phyloP scores from a whole-genome alignment of 805 yeast genomes.

The Lipomyces anomalus region DNA sequence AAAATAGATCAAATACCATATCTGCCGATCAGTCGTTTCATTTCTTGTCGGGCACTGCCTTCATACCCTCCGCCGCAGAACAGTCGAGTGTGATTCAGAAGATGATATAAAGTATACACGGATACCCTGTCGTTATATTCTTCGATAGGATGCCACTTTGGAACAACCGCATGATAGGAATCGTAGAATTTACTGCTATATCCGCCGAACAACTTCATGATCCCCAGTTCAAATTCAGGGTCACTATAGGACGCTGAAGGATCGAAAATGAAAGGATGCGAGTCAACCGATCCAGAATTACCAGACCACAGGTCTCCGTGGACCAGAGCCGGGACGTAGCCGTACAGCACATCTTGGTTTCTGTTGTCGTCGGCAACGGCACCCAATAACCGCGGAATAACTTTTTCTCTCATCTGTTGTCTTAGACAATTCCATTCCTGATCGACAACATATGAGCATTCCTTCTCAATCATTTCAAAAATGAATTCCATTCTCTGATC shows the following conservation, averaged over 20 bases:
- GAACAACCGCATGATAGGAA: slow-evolving; percentile 16
- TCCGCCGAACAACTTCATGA: slow-evolving; percentile 25
- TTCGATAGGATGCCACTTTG: slow-evolving; percentile 13
- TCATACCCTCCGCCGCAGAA: slow-evolving; percentile 23
- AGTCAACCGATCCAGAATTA: slow-evolving; percentile 12
- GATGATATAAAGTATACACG: slow-evolving; percentile 18
- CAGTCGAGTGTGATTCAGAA: slow-evolving; percentile 19
- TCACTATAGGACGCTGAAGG: slow-evolving; percentile 23
- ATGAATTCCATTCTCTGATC: slow-evolving; percentile 10
- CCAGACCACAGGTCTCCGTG: slow-evolving; percentile 25
- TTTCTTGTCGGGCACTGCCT: no score
- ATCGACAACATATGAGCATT: slow-evolving; percentile 10
- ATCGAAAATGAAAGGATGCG: slow-evolving; percentile 17
- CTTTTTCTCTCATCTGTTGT: slow-evolving; percentile 2
- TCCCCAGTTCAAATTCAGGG: slow-evolving; percentile 23
- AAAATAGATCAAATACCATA: no score
- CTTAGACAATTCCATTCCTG: slow-evolving; percentile 7
- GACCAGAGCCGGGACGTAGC: slow-evolving; percentile 19
- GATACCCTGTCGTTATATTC: slow-evolving; percentile 20
- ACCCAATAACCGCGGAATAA: slow-evolving; percentile 13
- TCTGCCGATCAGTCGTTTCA: no score
- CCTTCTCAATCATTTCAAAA: slow-evolving; percentile 15
- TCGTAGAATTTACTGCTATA: slow-evolving; percentile 11
- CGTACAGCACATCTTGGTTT: no score
- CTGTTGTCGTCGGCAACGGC: slow-evolving; percentile 1